Evolutionary conservation across 73 alveolate genomes (phyloP).

Genomic region (Tetrahymena malaccensis): DNA sequence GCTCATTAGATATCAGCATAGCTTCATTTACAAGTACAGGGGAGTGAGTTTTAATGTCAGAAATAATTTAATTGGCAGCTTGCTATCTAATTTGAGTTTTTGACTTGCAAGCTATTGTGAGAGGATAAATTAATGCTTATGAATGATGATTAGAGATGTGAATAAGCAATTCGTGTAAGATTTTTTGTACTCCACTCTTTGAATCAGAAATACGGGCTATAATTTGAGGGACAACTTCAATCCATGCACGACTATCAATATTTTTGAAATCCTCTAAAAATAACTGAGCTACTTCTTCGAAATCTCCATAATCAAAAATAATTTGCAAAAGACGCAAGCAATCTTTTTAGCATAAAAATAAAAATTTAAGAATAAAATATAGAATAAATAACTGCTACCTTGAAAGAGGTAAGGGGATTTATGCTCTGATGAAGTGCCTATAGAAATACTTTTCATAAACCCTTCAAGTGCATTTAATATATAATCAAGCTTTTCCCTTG

Average conservation of each 20-base stretch:
- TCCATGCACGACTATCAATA: constrained; percentile 86
- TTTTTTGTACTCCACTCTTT: constrained; percentile 58
- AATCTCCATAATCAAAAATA: constrained; percentile 88
- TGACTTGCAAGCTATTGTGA: constrained; percentile 85
- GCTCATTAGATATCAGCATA: constrained; percentile 78
- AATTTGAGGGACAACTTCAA: constrained; percentile 93
- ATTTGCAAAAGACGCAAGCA: constrained; percentile 75
- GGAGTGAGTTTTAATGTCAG: constrained; percentile 67
- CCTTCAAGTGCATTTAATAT: constrained; percentile 90
- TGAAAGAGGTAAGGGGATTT: constrained; percentile 59
- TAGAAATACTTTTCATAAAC: constrained; percentile 66
- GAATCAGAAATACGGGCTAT: constrained; percentile 89
- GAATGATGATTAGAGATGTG: constrained; percentile 83
- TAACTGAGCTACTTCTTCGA: constrained; percentile 58
- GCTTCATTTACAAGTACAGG: constrained; percentile 84
- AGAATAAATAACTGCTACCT: constrained; percentile 30
- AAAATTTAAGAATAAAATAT: not conserved
- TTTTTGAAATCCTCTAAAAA: constrained; percentile 74
- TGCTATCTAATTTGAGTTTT: constrained; percentile 75
- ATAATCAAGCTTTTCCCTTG: constrained; percentile 30
- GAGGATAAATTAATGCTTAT: constrained; percentile 83
- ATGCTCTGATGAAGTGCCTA: constrained; percentile 70
- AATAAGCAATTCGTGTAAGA: constrained; percentile 69
- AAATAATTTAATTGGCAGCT: constrained; percentile 73
- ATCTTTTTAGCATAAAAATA: not conserved